Percentiles rank a stretch among this genome's conserved stretches.
Evolutionary conservation across 768 basidiomycete species (phyloP).

Genomic region (Lactifluus piperatus): DNA sequence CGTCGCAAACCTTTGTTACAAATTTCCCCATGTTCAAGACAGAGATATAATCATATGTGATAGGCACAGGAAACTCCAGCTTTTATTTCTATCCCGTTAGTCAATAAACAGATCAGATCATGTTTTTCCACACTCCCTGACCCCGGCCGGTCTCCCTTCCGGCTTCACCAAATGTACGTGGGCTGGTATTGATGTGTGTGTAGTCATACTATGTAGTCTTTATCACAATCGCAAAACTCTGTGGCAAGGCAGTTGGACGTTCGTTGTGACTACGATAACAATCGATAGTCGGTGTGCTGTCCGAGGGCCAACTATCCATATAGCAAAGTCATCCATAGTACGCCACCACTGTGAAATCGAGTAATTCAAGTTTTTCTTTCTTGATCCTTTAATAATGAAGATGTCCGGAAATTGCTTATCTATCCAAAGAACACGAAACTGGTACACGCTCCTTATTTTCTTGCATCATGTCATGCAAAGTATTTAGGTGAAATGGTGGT

Average conservation of each 20-base stretch:
- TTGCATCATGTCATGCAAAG: no score
- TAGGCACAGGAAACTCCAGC: neutral
- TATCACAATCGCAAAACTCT: neutral
- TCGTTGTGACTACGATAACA: neutral
- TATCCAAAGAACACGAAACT: no score
- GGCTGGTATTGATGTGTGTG: neutral
- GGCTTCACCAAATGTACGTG: neutral
- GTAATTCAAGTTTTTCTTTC: no score
- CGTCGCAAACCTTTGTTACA: slow-evolving; percentile 56
- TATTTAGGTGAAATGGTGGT: no score
- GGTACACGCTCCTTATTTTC: no score
- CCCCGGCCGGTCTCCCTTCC: neutral
- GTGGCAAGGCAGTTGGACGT: neutral
- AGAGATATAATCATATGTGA: slow-evolving; percentile 21
- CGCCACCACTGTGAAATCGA: no score
- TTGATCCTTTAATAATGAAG: no score
- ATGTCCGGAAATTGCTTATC: no score
- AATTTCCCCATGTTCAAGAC: slow-evolving; percentile 65
- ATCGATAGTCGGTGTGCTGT: no score
- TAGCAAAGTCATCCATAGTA: no score
- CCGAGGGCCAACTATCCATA: no score
- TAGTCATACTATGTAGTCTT: neutral
- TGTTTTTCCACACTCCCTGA: neutral
- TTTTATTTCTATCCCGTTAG: no score
- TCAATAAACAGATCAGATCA: neutral